Base-by-base conservation (phyloP, 805 yeast genomes). In the Saccharomycopsis malanga region DNA sequence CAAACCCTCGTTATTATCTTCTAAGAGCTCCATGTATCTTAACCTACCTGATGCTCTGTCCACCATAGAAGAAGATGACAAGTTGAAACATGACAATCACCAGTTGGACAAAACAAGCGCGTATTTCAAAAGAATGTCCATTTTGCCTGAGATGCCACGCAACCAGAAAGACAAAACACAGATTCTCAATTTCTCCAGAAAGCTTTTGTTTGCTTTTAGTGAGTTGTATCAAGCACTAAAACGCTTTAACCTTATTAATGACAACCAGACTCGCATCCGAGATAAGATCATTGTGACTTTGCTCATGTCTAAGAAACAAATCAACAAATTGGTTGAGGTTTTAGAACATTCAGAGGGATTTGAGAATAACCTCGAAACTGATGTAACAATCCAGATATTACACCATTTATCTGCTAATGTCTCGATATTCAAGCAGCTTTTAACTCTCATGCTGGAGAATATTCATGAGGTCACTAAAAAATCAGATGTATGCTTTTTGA, bases 161-260 rank as follows among this genome's bases (percentile, higher is more conserved):
- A 37, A 41, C n/a, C 12, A 41, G 20, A 29, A 23, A 5, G 34
- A 41, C 14, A n/a, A 29, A 10, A 37, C 22, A 9, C 37, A 41
- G 4, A 34, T 29, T 17, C 57, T 69, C 5, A 62, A 62, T 42
- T 72, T 69, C 1, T 64, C 74, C 3, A 56, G 74, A 44, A 72
- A 72, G 52, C 56, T 72, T 14, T 57, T 72, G 25, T 72, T 71
- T 55, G 62, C 72, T 0, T 68, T 70, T 44, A 70, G 73, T 51
- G 75, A 71, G 52, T 57, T 71, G 14, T 75, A 72, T 53, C 64
- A 69, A 7, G 69, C 74, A 2, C 61, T 72, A 2, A 60, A 71
- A 44, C 53, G 74, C 40, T 67, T 71, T 51, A 67, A 71, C 5
- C 25, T 40, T 12, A 45, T 48, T 32, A 51, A 35, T 21, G 48